Conservation (phyloP, 495 filamentous ascomycete genomes). For the Lasiosphaeria hispida region DNA sequence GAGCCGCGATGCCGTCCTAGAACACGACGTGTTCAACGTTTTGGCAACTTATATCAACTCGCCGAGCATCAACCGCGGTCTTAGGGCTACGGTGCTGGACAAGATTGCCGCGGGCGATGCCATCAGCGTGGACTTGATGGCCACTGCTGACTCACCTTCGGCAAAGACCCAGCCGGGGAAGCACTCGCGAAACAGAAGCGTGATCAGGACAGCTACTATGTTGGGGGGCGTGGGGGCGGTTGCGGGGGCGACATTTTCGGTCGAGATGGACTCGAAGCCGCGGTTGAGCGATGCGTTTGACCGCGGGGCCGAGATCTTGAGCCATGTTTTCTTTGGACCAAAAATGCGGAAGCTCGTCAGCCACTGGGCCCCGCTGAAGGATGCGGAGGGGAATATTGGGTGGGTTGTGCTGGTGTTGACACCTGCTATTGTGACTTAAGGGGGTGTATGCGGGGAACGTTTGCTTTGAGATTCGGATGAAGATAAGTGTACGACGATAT, state of each 20-base stretch:
- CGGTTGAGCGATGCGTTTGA: conserved; percentile 29
- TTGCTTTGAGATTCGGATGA: neutral
- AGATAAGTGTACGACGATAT: neutral
- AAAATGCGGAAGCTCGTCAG: conserved; percentile 45
- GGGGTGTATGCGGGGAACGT: neutral
- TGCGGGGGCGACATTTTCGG: conserved; percentile 18
- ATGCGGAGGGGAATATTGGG: conserved; percentile 43
- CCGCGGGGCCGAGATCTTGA: conserved; percentile 24
- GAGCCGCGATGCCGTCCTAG: conserved; percentile 36
- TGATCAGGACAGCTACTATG: neutral
- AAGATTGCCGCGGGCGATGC: conserved; percentile 40
- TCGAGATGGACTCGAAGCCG: conserved; percentile 5
- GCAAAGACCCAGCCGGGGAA: neutral
- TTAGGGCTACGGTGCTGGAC: conserved; percentile 38
- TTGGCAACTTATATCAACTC: conserved; percentile 39
- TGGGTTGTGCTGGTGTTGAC: conserved; percentile 48
- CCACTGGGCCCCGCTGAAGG: conserved; percentile 56
- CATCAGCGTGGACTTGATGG: conserved; percentile 39
- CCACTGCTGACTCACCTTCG: neutral
- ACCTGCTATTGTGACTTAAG: conserved; percentile 16
- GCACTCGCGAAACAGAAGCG: conserved; percentile 16
- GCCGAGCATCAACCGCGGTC: conserved; percentile 31
- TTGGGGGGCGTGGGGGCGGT: conserved; percentile 18
- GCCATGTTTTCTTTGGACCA: conserved; percentile 19
- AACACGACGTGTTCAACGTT: conserved; percentile 51